These are phyloP conservation scores for Dipteronia sinensis DNA, from an alignment of 345 rosid genomes.

Conservation along the genomic window DNA sequence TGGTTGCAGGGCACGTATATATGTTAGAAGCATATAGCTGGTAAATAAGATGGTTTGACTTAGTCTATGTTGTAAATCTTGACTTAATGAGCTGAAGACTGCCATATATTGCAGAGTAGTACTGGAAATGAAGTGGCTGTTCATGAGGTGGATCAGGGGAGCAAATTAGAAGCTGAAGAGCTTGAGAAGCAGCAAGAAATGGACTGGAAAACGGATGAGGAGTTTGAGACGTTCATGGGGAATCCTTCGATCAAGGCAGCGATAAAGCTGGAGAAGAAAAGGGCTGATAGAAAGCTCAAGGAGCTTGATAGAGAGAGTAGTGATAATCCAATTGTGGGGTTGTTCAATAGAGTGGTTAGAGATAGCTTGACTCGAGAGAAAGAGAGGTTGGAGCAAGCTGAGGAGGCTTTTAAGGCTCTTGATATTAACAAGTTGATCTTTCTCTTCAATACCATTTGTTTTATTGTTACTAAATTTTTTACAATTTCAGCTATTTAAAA, in stretches of 20 bases:
- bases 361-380: slow-evolving; percentile 67
- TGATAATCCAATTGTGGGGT: slow-evolving; percentile 51
- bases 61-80: not conserved
- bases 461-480: not conserved
- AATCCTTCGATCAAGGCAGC: slow-evolving; percentile 95
- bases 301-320: slow-evolving; percentile 68
- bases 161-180: slow-evolving; percentile 20
- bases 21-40: too few species aligned
- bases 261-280: slow-evolving; percentile 91
- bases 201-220: slow-evolving; percentile 94
- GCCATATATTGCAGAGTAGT: too few species aligned
- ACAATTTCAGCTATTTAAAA: not conserved
- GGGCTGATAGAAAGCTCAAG: slow-evolving; percentile 89
- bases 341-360: slow-evolving; percentile 62
- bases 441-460: slow-evolving; percentile 5
- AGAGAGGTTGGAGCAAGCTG: slow-evolving; percentile 80
- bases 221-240: slow-evolving; percentile 94
- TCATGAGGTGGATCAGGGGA: not conserved
- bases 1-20: too few species aligned
- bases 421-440: slow-evolving; percentile 80
- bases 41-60: too few species aligned
- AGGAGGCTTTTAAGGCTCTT: slow-evolving; percentile 82
- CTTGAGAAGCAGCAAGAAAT: slow-evolving; percentile 65
- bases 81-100: too few species aligned
- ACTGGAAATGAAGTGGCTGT: slow-evolving; percentile 24